Base-by-base conservation (phyloP, 768 basidiomycete genomes). In the Pluteus cervinus region DNA sequence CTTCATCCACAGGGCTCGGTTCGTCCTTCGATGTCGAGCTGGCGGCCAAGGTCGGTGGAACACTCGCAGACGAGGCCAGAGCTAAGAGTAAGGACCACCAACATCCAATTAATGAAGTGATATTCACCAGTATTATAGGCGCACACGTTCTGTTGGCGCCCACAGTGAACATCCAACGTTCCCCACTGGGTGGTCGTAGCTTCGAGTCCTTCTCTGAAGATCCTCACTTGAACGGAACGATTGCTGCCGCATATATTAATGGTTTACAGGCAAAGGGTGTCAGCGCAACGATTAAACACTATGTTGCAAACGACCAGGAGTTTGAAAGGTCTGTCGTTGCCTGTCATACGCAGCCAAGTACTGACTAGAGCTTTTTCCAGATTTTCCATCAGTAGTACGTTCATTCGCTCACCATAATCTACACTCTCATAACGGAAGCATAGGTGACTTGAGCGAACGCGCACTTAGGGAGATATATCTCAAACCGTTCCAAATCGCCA, bases 201-300 rank as follows among this genome's bases (percentile, higher is more conserved):
- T 83, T 81, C 47, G 80, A 81, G 47, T 75, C 72, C 9, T 79
- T 78, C 51, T 71, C 76, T 4, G 78, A 80, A 53, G 79, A 81
- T 51, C 77, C 79, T 11, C 61, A 66, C 39, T 49, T 79, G 31
- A 71, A 69, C 34, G 77, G 72, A 5, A 71, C 59, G 7, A 67
- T 78, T 34, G 77, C 79, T 2, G 68, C 75, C 1, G 69, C 73
- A 3, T 82, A 79, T 48, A 71, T 81, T 41, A 71, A 79, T 33
- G 79, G 80, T 18, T 45, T 82, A 7, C 79, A 82, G 42, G 68
- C 63, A 3, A 63, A 68, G 29, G 75, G 75, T 11, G 71, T 82
- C 7, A 66, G 66, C 14, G 73, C 79, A 0, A 76, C 75, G 2
- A 75, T 80, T 50, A 81, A 83, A 58, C 79, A 81, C 45, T 81